These are phyloP conservation scores for Cryptococcus sp. DNA, from an alignment of 1,284 basidiomycete species.

Conservation along the genomic window DNA sequence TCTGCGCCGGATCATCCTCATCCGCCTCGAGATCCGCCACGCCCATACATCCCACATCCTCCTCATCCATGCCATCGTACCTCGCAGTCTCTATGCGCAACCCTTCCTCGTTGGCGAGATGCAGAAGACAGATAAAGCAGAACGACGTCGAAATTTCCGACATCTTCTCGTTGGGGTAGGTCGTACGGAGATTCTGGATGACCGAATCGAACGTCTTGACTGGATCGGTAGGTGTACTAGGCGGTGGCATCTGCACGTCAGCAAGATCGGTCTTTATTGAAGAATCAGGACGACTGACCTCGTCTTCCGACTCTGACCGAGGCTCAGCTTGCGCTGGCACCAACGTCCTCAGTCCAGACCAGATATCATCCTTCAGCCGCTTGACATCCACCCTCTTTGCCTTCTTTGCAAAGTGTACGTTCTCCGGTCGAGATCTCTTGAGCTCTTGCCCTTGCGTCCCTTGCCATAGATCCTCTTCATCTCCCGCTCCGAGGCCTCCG, in stretches of 20 bases:
- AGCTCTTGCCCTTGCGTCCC: slow-evolving; percentile 68
- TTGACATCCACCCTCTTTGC: slow-evolving; percentile 96
- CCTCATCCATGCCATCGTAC: slow-evolving; percentile 47
- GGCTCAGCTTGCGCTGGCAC: slow-evolving; percentile 44
- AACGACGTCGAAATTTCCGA: slow-evolving; percentile 98
- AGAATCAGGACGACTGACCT: slow-evolving; percentile 8
- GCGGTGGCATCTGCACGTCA: slow-evolving; percentile 17
- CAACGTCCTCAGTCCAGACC: slow-evolving; percentile 80
- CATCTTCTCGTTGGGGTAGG: slow-evolving; percentile 90
- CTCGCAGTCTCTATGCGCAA: slow-evolving; percentile 62
- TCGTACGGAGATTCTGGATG: slow-evolving; percentile 69
- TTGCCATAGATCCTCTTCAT: slow-evolving; percentile 78
- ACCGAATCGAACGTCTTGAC: slow-evolving; percentile 74
- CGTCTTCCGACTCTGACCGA: slow-evolving; percentile 15
- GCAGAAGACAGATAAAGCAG: slow-evolving; percentile 96
- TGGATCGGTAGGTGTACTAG: slow-evolving; percentile 56
- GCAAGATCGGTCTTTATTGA: neutral
- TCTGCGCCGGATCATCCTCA: slow-evolving; percentile 5
- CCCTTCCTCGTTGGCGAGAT: slow-evolving; percentile 92
- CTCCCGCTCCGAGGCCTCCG: slow-evolving; percentile 44
- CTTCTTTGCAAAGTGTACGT: slow-evolving; percentile 90
- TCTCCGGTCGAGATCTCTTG: slow-evolving; percentile 75
- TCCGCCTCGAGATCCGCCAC: slow-evolving; percentile 22
- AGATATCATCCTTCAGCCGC: slow-evolving; percentile 96
- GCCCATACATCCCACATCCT: slow-evolving; percentile 41